Evolutionary conservation across 345 rosid genomes (phyloP), one percentile per base, ranked within the genome.

Genomic region (Hibiscus tridactylites): DNA sequence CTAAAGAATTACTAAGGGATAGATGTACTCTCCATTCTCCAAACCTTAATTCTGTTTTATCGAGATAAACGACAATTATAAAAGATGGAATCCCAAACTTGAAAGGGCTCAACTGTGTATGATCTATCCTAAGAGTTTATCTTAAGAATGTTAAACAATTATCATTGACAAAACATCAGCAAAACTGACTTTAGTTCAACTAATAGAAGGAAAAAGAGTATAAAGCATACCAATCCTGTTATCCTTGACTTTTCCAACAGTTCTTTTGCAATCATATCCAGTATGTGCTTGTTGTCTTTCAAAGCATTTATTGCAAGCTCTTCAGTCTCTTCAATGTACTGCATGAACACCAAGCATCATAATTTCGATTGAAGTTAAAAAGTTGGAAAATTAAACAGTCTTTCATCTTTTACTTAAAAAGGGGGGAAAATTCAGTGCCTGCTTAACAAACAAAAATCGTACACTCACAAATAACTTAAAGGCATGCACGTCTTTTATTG

Each of bases 261-360:
- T 46, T 86, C 92, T 66, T 80, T 78, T 1, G 91, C 84, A 77
- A 94, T 83, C 61, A 86, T 72, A 76, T 94, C 97, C 72, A 94
- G 82, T 73, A 94, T 82, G 71, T 83, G 88, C 73, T 83, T 85
- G 79, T 94, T 94, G 60, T 81, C 82, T 71, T 75, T 82, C 81
- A 94, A 71, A 80, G 92, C 97, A 73, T 84, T 81, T 85, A 91
- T 80, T 11, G 98, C 96, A 80, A 94, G 91, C 78, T 91, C 95
- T 86, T 94, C 97, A 2, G 98, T 87, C 81, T 91, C 96, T 70
- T 90, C 97, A 74, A 91, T 84, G 73, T 88, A 94, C 98, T 94
- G 87, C 73, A 84, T 74, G 79, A 76, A 71, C 76, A 84, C 74
- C 70, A 65, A 75, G 60, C 52, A 33, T 65, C 72, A 60, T 49